These are phyloP conservation scores for Biscogniauxia sp. DNA, from an alignment of 2,329 filamentous ascomycete species.

Conservation along the genomic window DNA sequence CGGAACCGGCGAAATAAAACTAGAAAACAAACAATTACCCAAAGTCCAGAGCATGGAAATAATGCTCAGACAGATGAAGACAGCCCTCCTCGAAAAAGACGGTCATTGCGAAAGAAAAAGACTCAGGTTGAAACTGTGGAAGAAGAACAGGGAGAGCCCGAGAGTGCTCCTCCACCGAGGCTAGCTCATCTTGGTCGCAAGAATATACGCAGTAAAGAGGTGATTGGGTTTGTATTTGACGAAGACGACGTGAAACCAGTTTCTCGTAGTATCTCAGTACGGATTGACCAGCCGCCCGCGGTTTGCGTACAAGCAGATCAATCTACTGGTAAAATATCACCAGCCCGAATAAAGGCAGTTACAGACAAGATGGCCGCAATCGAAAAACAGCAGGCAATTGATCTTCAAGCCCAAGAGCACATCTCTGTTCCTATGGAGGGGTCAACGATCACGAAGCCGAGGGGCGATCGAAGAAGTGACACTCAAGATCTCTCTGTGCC, in stretches of 20 bases:
- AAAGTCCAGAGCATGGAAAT: neutral
- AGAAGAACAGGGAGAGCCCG: slow-evolving; percentile 5
- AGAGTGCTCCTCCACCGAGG: slow-evolving; percentile 25
- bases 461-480: neutral
- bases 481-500: neutral
- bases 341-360: neutral
- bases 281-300: neutral
- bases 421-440: neutral
- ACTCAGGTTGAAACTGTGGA: neutral
- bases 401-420: neutral
- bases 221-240: slow-evolving; percentile 31
- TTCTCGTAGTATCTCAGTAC: neutral
- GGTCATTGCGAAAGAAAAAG: slow-evolving; percentile 7
- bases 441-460: neutral
- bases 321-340: neutral
- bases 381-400: neutral
- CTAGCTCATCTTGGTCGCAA: slow-evolving; percentile 29
- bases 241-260: slow-evolving; percentile 16
- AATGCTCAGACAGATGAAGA: neutral
- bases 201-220: slow-evolving; percentile 31
- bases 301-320: neutral
- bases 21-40: neutral
- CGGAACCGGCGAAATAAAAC: neutral
- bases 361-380: neutral
- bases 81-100: slow-evolving; percentile 4